Evolutionary conservation across 768 basidiomycete species (phyloP).

Genomic region (Leccinum barrowsii): DNA sequence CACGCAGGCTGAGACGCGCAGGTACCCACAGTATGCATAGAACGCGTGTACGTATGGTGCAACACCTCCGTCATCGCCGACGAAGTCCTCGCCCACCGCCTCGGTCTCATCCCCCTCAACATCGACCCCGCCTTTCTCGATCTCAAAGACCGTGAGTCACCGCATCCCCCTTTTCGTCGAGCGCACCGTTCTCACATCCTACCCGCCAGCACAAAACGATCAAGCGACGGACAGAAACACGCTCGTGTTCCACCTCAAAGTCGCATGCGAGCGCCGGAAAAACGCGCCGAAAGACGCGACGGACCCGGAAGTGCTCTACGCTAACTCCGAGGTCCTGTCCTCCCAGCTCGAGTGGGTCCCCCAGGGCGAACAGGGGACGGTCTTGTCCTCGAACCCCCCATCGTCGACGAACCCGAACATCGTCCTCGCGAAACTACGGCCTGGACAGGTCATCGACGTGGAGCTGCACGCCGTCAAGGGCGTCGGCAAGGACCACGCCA

Average conservation of each 20-base stretch:
- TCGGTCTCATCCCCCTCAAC: slow-evolving; percentile 88
- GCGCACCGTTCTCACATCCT: background rate
- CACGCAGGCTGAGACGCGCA: slow-evolving; percentile 27
- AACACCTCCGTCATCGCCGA: slow-evolving; percentile 94
- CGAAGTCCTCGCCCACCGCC: slow-evolving; percentile 88
- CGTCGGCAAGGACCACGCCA: slow-evolving; percentile 92
- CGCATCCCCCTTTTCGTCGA: background rate
- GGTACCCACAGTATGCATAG: slow-evolving; percentile 91
- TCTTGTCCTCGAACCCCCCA: slow-evolving; percentile 53
- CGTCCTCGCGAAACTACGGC: slow-evolving; percentile 86
- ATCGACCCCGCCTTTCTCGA: slow-evolving; percentile 75
- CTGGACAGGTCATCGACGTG: slow-evolving; percentile 83
- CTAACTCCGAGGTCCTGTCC: slow-evolving; percentile 66
- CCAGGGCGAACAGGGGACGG: slow-evolving; percentile 72
- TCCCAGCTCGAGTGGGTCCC: slow-evolving; percentile 72
- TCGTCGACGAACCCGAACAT: slow-evolving; percentile 76
- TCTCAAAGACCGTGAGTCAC: slow-evolving; percentile 42
- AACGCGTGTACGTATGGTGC: slow-evolving; percentile 88
- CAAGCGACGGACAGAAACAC: slow-evolving; percentile 86
- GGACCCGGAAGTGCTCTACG: slow-evolving; percentile 63
- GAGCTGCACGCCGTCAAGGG: slow-evolving; percentile 91
- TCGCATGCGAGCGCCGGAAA: slow-evolving; percentile 61
- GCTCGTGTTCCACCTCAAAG: slow-evolving; percentile 75
- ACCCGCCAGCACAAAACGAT: slow-evolving; percentile 41
- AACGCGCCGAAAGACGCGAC: slow-evolving; percentile 49